phyloP scores from a whole-genome alignment of 805 yeast species.

The Sugiyamaella marilandica region DNA sequence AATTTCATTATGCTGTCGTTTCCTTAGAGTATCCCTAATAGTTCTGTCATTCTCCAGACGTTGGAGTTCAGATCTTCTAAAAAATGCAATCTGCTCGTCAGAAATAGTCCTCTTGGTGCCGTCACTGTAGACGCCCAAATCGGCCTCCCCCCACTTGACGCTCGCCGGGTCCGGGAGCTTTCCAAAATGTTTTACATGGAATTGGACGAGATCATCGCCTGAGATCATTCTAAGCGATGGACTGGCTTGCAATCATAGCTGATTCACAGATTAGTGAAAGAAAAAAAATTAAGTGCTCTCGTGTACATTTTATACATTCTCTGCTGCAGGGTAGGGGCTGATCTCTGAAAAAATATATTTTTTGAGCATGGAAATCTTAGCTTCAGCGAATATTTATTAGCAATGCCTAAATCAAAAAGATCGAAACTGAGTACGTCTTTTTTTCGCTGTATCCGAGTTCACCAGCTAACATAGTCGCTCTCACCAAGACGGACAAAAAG shows the following conservation, averaged over 20 bases:
- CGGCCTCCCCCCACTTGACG: background rate
- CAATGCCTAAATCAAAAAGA: conserved; percentile 96
- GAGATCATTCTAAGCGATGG: background rate
- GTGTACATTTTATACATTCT: background rate
- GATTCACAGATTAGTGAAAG: background rate
- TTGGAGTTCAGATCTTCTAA: conserved; percentile 18
- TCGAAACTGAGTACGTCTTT: conserved; percentile 58
- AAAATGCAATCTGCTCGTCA: conserved; percentile 24
- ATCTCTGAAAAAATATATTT: background rate
- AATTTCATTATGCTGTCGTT: background rate
- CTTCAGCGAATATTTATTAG: conserved; percentile 14
- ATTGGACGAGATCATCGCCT: conserved; percentile 13
- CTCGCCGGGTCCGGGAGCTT: background rate
- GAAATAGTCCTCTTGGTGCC: conserved; percentile 23
- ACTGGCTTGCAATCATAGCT: background rate
- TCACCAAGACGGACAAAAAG: conserved; percentile 94
- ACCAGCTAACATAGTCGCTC: conserved; percentile 49
- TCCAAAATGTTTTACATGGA: conserved; percentile 19
- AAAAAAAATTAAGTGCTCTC: background rate
- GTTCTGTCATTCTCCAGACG: background rate
- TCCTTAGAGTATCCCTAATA: background rate
- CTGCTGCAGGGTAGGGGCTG: background rate
- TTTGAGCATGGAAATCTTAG: background rate
- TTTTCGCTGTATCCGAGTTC: background rate
- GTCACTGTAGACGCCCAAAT: conserved; percentile 16